Percentiles rank a stretch among this genome's conserved stretches.
These are phyloP conservation scores for Rhodomyrtus tomentosa DNA, from an alignment of 345 rosid genomes.

Conservation along the genomic window DNA sequence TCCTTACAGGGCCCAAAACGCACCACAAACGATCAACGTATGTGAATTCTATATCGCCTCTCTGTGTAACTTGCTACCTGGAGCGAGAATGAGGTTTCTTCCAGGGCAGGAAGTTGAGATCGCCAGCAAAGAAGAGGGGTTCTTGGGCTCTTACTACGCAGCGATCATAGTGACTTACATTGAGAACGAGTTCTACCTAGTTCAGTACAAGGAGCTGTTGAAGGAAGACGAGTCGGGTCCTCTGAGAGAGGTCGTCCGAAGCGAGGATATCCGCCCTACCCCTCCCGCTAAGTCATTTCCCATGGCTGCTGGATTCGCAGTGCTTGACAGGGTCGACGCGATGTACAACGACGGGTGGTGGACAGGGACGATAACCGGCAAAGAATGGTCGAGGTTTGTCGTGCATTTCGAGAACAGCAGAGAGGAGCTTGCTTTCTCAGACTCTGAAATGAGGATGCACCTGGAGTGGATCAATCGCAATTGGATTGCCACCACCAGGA, in stretches of 20 bases:
- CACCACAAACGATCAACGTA: background rate
- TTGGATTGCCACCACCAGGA: constrained; percentile 5
- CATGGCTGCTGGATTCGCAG: background rate
- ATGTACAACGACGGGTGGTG: constrained; percentile 25
- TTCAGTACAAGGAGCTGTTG: constrained; percentile 17
- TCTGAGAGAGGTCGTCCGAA: constrained; percentile 11
- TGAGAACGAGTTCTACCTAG: background rate
- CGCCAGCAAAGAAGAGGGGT: constrained; percentile 21
- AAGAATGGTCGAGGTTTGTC: background rate
- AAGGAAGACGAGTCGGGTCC: constrained; percentile 5
- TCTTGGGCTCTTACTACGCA: constrained; percentile 8
- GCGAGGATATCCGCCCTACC: constrained; percentile 14
- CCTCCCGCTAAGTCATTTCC: background rate
- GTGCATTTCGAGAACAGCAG: constrained; percentile 11
- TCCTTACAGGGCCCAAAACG: background rate
- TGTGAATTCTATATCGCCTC: background rate
- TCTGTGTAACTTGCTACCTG: background rate
- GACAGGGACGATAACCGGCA: constrained; percentile 12
- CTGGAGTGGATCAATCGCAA: constrained; percentile 12
- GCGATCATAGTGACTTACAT: background rate
- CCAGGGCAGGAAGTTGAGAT: constrained; percentile 8
- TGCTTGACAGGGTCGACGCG: constrained; percentile 11
- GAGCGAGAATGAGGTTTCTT: background rate
- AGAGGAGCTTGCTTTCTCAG: constrained; percentile 6
- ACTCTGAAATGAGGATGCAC: constrained; percentile 11